These are phyloP conservation scores for Solanum medicagineum DNA, from an alignment of 257 asterid species.

Conservation along the genomic window DNA sequence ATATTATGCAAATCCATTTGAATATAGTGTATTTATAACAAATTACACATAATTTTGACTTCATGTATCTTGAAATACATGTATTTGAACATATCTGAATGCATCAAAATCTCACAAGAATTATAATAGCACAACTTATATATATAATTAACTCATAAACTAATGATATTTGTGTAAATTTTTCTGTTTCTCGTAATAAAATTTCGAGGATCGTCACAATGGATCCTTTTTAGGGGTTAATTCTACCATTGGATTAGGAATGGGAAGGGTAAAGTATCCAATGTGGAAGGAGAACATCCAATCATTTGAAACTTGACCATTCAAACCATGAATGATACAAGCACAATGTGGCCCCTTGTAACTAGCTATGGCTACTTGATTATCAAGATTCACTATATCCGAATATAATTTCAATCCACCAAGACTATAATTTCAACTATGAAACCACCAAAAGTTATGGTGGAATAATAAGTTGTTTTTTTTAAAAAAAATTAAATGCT, in stretches of 20 bases:
- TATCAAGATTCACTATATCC: neutral
- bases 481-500: neutral
- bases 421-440: neutral
- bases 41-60: too few species aligned
- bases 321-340: conserved; percentile 54
- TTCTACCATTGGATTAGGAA: neutral
- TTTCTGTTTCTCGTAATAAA: too few species aligned
- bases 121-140: too few species aligned
- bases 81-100: too few species aligned
- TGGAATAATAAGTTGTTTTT: neutral
- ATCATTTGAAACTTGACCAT: conserved; percentile 74
- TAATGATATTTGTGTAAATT: too few species aligned
- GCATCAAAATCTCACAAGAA: too few species aligned
- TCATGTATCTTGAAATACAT: too few species aligned
- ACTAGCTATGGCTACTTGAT: conserved; percentile 1
- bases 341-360: conserved; percentile 18
- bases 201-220: too few species aligned
- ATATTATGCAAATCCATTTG: too few species aligned
- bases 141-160: too few species aligned
- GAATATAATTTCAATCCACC: neutral
- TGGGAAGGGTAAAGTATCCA: conserved; percentile 45
- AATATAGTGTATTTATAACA: too few species aligned
- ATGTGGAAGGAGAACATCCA: conserved; percentile 50
- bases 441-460: neutral
- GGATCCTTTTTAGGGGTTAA: neutral